These are phyloP conservation scores for Trametes polyzona DNA, from an alignment of 1,284 basidiomycete genomes.

Conservation along the genomic window DNA sequence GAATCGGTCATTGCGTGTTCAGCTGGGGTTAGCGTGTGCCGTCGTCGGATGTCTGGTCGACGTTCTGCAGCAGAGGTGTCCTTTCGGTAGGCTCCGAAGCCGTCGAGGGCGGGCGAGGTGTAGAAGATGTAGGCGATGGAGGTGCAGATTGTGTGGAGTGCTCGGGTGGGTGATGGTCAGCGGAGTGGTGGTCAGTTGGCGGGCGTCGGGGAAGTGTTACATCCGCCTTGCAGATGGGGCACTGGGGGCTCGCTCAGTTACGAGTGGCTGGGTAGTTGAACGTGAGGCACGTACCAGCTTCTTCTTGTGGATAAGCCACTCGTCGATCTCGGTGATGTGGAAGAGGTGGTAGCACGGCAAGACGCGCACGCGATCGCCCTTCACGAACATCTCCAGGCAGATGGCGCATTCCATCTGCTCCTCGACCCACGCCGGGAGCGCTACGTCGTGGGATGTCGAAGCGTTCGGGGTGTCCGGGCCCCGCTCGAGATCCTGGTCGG, in stretches of 20 bases:
- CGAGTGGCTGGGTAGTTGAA: background rate
- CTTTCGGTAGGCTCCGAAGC: constrained; percentile 20
- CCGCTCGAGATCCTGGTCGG: constrained; percentile 36
- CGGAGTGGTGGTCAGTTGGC: constrained; percentile 10
- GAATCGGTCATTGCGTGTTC: background rate
- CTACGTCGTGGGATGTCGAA: constrained; percentile 31
- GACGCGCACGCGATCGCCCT: constrained; percentile 86
- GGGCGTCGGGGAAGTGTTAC: constrained; percentile 65
- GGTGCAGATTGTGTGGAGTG: background rate
- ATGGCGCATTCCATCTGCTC: constrained; percentile 85
- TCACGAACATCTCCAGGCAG: constrained; percentile 83
- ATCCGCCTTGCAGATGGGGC: constrained; percentile 87
- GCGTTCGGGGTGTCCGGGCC: constrained; percentile 29
- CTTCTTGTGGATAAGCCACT: constrained; percentile 88
- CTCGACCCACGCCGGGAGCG: constrained; percentile 70
- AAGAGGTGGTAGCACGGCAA: constrained; percentile 91
- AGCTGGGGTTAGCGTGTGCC: background rate
- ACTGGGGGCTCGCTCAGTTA: constrained; percentile 56
- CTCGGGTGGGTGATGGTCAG: constrained; percentile 7
- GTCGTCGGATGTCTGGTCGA: constrained; percentile 7
- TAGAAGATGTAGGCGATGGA: background rate
- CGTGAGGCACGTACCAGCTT: constrained; percentile 72
- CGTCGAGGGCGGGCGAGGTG: constrained; percentile 9
- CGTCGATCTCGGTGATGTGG: constrained; percentile 84
- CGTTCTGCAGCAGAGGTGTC: constrained; percentile 26